Conservation (phyloP, 1,139 yeast genomes). For the Zygosaccharomyces pseudobailii region DNA sequence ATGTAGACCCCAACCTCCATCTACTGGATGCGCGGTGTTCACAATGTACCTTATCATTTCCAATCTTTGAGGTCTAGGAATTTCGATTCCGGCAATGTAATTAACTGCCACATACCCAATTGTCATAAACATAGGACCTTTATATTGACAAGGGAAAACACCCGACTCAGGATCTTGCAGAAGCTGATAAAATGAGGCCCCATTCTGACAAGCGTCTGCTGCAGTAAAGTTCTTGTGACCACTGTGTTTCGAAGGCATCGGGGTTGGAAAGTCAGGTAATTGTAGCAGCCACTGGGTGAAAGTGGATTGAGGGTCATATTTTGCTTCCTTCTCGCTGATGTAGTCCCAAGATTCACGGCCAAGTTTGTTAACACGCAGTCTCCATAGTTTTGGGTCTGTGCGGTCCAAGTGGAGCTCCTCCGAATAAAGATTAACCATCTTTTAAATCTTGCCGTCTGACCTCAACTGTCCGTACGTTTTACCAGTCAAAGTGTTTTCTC, state of each 20-base stretch:
- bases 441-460: no score
- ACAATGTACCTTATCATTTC: conserved; percentile 82
- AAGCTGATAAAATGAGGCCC: conserved; percentile 62
- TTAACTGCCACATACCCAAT: conserved; percentile 79
- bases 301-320: conserved; percentile 48
- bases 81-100: conserved; percentile 63
- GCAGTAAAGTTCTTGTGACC: conserved; percentile 39
- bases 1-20: conserved; percentile 99
- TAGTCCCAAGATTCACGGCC: conserved; percentile 88
- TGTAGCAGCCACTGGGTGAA: conserved; percentile 55
- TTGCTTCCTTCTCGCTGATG: conserved; percentile 39
- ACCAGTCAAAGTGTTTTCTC: no score
- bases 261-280: conserved; percentile 42
- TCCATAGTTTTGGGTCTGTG: conserved; percentile 74
- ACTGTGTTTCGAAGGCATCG: conserved; percentile 34
- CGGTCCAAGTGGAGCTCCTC: conserved; percentile 56
- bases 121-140: conserved; percentile 97
- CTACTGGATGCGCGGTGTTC: conserved; percentile 91
- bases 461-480: no score
- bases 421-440: conserved; percentile 43
- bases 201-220: conserved; percentile 62
- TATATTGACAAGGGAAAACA: conserved; percentile 84
- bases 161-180: conserved; percentile 76
- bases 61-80: conserved; percentile 57
- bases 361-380: conserved; percentile 59